Evolutionary conservation across 352 stramenopile species (phyloP).

Genomic region (Pythium sp.): DNA sequence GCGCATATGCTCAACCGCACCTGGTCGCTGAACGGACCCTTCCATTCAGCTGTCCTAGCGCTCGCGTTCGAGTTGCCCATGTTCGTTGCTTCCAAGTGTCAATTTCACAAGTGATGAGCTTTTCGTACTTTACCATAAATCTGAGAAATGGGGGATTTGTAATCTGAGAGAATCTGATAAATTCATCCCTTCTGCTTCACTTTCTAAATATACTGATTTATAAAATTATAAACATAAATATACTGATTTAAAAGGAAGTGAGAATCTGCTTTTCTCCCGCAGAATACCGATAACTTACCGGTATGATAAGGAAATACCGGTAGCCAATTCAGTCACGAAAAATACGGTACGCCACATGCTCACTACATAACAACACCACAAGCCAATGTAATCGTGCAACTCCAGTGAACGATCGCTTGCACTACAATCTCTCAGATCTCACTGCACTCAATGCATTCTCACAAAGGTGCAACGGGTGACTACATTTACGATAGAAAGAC

Average conservation of each 20-base stretch:
- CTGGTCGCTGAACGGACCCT: slow-evolving; percentile 80
- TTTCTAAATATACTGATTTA: no score
- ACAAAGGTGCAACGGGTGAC: no score
- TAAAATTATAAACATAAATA: no score
- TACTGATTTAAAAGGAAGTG: no score
- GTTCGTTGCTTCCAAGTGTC: slow-evolving; percentile 2
- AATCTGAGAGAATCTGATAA: not conserved
- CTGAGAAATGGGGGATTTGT: not conserved
- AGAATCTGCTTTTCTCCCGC: no score
- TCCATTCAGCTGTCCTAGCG: slow-evolving; percentile 40
- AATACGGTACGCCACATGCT: not conserved
- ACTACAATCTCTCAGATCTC: no score
- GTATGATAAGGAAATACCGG: not conserved
- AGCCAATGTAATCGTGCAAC: not conserved
- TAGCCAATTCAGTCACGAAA: not conserved
- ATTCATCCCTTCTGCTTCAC: no score
- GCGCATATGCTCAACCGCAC: slow-evolving; percentile 17
- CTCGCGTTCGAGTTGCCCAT: slow-evolving; percentile 41
- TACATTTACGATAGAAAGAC: not conserved
- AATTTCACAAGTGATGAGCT: not conserved
- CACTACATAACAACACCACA: not conserved
- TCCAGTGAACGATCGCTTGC: not conserved
- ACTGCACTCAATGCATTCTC: no score
- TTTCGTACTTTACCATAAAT: not conserved
- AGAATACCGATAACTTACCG: not conserved